Evolutionary conservation across 768 basidiomycete genomes (phyloP).

Genomic region (Pisolithus orientalis): DNA sequence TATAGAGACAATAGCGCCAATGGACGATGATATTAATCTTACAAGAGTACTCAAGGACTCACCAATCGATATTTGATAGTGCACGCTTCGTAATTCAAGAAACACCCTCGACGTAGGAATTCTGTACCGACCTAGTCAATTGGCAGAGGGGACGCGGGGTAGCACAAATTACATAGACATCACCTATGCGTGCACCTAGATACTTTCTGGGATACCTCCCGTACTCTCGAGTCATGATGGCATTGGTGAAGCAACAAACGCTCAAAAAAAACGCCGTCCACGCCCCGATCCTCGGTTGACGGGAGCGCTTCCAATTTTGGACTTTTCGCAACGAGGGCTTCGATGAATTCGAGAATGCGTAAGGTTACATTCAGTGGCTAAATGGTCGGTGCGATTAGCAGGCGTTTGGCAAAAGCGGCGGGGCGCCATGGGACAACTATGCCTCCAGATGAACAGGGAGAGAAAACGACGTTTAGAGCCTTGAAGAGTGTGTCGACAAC

Average conservation of each 20-base stretch:
- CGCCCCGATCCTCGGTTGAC: constrained; percentile 78
- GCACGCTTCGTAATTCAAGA: no score
- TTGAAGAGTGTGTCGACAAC: constrained; percentile 77
- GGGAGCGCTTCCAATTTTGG: constrained; percentile 78
- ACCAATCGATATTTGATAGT: no score
- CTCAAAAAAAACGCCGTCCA: constrained; percentile 88
- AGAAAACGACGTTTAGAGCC: constrained; percentile 76
- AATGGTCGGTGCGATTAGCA: constrained; percentile 64
- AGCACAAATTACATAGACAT: constrained; percentile 12
- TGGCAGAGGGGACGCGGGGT: no score
- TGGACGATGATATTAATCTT: no score
- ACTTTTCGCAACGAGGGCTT: constrained; percentile 66
- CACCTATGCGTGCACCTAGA: constrained; percentile 38
- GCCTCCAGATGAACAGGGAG: constrained; percentile 54
- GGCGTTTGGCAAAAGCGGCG: not conserved
- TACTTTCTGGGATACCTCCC: constrained; percentile 58
- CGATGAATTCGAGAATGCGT: constrained; percentile 57
- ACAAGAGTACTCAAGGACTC: no score
- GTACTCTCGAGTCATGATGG: constrained; percentile 64
- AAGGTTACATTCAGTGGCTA: constrained; percentile 70
- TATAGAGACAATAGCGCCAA: no score
- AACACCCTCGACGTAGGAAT: no score
- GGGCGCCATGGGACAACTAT: constrained; percentile 45
- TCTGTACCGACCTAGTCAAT: no score
- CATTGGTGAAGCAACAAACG: constrained; percentile 53